These are phyloP conservation scores for Meyerozyma sp. DNA, from an alignment of 1,139 yeast genomes.

Conservation along the genomic window DNA sequence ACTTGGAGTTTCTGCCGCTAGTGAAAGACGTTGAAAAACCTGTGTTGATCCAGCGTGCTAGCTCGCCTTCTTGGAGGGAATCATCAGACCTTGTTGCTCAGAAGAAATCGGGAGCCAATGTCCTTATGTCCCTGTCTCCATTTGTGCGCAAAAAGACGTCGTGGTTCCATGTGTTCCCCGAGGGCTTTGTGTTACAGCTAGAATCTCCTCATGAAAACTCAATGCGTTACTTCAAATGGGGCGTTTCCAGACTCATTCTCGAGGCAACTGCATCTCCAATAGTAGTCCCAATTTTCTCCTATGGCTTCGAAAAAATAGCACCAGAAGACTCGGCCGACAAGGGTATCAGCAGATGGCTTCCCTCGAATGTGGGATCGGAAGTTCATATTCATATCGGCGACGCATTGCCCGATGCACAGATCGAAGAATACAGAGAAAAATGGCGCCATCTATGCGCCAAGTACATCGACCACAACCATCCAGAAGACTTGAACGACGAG, in stretches of 20 bases:
- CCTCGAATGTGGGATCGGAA: constrained; percentile 62
- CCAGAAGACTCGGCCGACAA: constrained; percentile 68
- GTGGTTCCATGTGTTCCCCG: constrained; percentile 96
- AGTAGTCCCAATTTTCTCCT: constrained; percentile 80
- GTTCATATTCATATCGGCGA: constrained; percentile 70
- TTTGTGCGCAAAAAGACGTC: constrained; percentile 56
- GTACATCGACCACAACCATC: constrained; percentile 43
- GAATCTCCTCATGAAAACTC: constrained; percentile 75
- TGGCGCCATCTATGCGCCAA: constrained; percentile 64
- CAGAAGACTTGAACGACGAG: constrained; percentile 56
- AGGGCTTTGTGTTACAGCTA: constrained; percentile 86
- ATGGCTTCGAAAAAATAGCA: constrained; percentile 82
- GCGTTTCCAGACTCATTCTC: constrained; percentile 73
- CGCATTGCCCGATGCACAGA: constrained; percentile 56
- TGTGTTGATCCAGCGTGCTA: constrained; percentile 27
- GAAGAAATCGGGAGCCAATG: constrained; percentile 25
- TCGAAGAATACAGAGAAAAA: constrained; percentile 54
- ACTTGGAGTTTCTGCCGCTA: constrained; percentile 41
- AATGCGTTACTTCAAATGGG: constrained; percentile 96
- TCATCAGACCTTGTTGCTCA: constrained; percentile 16
- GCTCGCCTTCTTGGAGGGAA: constrained; percentile 4
- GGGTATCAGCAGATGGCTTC: constrained; percentile 52
- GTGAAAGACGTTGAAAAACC: constrained; percentile 25
- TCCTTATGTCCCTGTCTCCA: constrained; percentile 40
- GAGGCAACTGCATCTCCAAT: constrained; percentile 84